Evolutionary conservation across 1,284 basidiomycete species (phyloP).

Genomic region (Cutaneotrichosporon sp.): DNA sequence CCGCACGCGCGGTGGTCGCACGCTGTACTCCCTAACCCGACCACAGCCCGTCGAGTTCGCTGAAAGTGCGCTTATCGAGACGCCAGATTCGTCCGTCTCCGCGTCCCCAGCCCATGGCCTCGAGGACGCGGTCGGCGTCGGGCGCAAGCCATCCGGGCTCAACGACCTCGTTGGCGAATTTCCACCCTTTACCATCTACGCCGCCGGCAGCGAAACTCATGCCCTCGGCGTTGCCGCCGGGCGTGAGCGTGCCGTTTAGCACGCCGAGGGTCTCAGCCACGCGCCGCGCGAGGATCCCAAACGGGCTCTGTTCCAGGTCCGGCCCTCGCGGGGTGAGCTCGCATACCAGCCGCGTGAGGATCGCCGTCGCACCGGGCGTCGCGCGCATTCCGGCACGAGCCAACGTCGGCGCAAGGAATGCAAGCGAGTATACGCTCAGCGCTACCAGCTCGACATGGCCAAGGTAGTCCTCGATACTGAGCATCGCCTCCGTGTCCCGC

Average conservation of each 20-base stretch:
- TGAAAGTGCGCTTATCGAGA: slow-evolving; percentile 32
- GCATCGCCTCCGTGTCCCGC: slow-evolving; percentile 62
- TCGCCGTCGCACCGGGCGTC: slow-evolving; percentile 44
- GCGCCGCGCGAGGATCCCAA: slow-evolving; percentile 63
- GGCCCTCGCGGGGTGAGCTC: slow-evolving; percentile 39
- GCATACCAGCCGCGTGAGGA: slow-evolving; percentile 49
- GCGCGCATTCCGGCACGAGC: slow-evolving; percentile 65
- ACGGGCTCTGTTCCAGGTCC: slow-evolving; percentile 55
- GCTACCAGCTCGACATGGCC: slow-evolving; percentile 72
- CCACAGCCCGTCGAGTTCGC: slow-evolving; percentile 39
- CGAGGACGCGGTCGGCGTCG: slow-evolving; percentile 59
- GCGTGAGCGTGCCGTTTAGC: slow-evolving; percentile 59
- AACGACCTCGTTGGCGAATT: slow-evolving; percentile 61
- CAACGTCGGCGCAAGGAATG: slow-evolving; percentile 70
- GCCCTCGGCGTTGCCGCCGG: slow-evolving; percentile 23
- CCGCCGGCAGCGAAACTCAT: slow-evolving; percentile 53
- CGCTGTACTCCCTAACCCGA: slow-evolving; percentile 14
- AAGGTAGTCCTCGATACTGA: slow-evolving; percentile 60
- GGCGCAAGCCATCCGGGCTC: slow-evolving; percentile 69
- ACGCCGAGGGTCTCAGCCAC: slow-evolving; percentile 78
- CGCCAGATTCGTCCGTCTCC: slow-evolving; percentile 22
- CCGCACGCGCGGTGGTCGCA: not conserved
- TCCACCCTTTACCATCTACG: slow-evolving; percentile 68
- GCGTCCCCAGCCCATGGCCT: slow-evolving; percentile 17
- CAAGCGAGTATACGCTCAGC: slow-evolving; percentile 76